Percentiles rank a stretch among this genome's conserved stretches.
Evolutionary conservation across 1,284 basidiomycete species (phyloP).

Genomic region (Ceratobasidium theobromae): DNA sequence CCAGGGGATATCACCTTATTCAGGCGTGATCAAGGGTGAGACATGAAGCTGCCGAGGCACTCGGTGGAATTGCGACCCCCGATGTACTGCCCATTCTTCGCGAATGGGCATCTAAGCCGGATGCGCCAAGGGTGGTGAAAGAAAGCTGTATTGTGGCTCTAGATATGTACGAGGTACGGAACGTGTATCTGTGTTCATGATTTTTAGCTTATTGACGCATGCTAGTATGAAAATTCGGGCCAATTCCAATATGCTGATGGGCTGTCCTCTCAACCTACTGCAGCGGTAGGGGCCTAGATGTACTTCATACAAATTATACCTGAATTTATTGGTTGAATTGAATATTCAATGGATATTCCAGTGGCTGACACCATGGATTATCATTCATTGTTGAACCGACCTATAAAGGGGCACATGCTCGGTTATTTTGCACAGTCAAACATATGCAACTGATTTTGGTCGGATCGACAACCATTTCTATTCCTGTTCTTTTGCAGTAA

Average conservation of each 20-base stretch:
- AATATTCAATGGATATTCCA: too few species aligned
- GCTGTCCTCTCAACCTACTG: slow-evolving; percentile 39
- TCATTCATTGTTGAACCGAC: too few species aligned
- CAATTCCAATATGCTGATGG: slow-evolving; percentile 84
- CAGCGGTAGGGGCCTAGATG: slow-evolving; percentile 5
- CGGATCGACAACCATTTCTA: too few species aligned
- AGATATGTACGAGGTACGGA: slow-evolving; percentile 90
- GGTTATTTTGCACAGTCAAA: too few species aligned
- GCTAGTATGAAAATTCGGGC: slow-evolving; percentile 83
- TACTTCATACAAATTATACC: neutral
- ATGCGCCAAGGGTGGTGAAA: slow-evolving; percentile 86
- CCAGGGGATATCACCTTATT: neutral
- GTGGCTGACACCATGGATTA: too few species aligned
- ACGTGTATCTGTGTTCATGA: neutral
- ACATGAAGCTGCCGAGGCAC: slow-evolving; percentile 97
- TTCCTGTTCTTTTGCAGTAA: too few species aligned
- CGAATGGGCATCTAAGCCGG: slow-evolving; percentile 78
- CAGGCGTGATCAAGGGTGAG: slow-evolving; percentile 61
- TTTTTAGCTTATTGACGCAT: neutral
- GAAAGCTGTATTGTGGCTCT: slow-evolving; percentile 97
- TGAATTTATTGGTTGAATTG: neutral
- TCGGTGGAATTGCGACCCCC: slow-evolving; percentile 93
- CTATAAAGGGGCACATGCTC: too few species aligned
- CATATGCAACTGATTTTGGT: too few species aligned
- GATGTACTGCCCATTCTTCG: slow-evolving; percentile 82